Conservation (phyloP, 2,329 filamentous ascomycete species). For the Aspergillus fijiensis region DNA sequence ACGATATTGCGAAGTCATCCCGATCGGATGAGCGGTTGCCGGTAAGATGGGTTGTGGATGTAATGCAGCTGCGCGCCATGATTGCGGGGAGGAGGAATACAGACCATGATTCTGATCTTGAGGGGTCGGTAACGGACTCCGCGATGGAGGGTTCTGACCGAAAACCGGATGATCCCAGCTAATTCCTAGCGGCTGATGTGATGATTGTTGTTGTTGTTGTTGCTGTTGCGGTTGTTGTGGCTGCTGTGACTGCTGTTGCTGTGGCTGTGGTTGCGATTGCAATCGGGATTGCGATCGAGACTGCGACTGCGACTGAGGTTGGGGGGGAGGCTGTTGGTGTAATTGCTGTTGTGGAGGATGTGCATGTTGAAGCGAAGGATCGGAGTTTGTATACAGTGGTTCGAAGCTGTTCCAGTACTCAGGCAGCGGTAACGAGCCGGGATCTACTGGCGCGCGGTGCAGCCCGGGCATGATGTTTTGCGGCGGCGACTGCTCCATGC, state of each 20-base stretch:
- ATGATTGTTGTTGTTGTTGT: slow-evolving; percentile 23
- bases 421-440: slow-evolving; percentile 25
- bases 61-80: slow-evolving; percentile 36
- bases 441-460: slow-evolving; percentile 28
- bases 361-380: slow-evolving; percentile 29
- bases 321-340: slow-evolving; percentile 14
- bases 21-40: slow-evolving; percentile 28
- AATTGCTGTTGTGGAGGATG: slow-evolving; percentile 24
- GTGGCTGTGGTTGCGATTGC: slow-evolving; percentile 21
- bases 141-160: slow-evolving; percentile 26
- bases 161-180: slow-evolving; percentile 41
- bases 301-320: slow-evolving; percentile 22
- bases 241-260: slow-evolving; percentile 19
- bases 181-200: slow-evolving; percentile 32
- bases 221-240: slow-evolving; percentile 20
- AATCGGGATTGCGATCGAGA: neutral
- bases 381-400: slow-evolving; percentile 28
- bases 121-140: slow-evolving; percentile 23
- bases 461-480: slow-evolving; percentile 32
- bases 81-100: slow-evolving; percentile 31
- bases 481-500: slow-evolving; percentile 38
- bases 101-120: slow-evolving; percentile 33
- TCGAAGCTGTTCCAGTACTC: slow-evolving; percentile 43
- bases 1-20: slow-evolving; percentile 30
- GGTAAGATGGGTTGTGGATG: slow-evolving; percentile 26